phyloP scores from a whole-genome alignment of 805 yeast species.

The Lipomyces yamanashiensis region DNA sequence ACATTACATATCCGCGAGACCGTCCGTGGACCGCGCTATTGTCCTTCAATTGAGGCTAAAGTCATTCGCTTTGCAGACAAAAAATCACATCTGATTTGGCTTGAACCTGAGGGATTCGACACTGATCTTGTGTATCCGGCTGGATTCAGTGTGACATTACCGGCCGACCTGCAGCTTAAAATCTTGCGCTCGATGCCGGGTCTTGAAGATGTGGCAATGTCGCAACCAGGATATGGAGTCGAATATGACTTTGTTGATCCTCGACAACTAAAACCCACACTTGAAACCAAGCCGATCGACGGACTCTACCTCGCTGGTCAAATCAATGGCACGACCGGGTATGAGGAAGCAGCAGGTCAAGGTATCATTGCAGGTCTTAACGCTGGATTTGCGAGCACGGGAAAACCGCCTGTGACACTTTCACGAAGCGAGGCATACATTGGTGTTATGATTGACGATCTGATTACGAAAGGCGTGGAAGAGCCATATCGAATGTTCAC shows the following conservation, averaged over 20 bases:
- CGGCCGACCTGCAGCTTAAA: slow-evolving; percentile 82
- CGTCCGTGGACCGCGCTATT: slow-evolving; percentile 94
- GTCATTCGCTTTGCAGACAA: slow-evolving; percentile 79
- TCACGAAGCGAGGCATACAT: slow-evolving; percentile 83
- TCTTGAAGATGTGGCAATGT: slow-evolving; percentile 81
- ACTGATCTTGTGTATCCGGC: slow-evolving; percentile 91
- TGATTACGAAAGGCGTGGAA: slow-evolving; percentile 91
- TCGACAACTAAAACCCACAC: slow-evolving; percentile 72
- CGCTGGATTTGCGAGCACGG: slow-evolving; percentile 68
- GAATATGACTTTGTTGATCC: slow-evolving; percentile 98
- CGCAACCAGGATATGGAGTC: slow-evolving; percentile 98
- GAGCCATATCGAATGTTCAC: slow-evolving; percentile 99
- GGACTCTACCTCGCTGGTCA: slow-evolving; percentile 95
- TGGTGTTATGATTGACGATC: slow-evolving; percentile 92
- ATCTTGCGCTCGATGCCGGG: slow-evolving; percentile 84
- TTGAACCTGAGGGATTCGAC: slow-evolving; percentile 94
- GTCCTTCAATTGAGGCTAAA: slow-evolving; percentile 95
- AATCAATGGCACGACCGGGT: slow-evolving; percentile 98
- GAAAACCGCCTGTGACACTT: slow-evolving; percentile 55
- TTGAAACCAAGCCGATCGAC: slow-evolving; percentile 78
- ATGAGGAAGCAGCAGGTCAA: slow-evolving; percentile 98
- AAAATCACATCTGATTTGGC: slow-evolving; percentile 81
- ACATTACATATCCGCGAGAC: slow-evolving; percentile 91
- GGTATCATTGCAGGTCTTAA: slow-evolving; percentile 95
- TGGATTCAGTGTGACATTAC: slow-evolving; percentile 96